Evolutionary conservation across 2,329 filamentous ascomycete genomes (phyloP).

Genomic region (Fusarium subglutinans): DNA sequence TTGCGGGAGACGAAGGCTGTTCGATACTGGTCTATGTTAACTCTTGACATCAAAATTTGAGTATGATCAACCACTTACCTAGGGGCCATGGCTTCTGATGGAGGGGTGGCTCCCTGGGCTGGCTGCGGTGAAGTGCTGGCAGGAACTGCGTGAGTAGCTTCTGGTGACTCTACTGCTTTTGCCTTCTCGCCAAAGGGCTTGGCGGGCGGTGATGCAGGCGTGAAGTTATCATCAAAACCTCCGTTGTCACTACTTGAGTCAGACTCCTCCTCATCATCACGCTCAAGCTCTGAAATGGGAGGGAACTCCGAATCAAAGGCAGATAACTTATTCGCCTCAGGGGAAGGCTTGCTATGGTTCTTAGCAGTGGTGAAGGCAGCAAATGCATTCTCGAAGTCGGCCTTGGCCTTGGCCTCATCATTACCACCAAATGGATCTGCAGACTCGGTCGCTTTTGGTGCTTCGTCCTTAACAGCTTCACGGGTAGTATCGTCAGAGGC

Average conservation of each 20-base stretch:
- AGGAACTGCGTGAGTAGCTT: constrained; percentile 5
- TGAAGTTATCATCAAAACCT: constrained; percentile 94
- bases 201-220: constrained; percentile 64
- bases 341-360: constrained; percentile 54
- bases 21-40: constrained; percentile 40
- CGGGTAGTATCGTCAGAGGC: constrained; percentile 41
- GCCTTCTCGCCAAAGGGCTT: constrained; percentile 43
- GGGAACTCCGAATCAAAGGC: constrained; percentile 84
- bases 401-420: constrained; percentile 71
- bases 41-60: not conserved
- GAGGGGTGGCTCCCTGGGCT: constrained; percentile 36
- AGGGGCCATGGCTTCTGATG: constrained; percentile 32
- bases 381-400: constrained; percentile 88
- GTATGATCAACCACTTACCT: constrained; percentile 37
- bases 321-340: constrained; percentile 56
- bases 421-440: constrained; percentile 63
- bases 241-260: constrained; percentile 81
- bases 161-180: constrained; percentile 24
- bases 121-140: constrained; percentile 32
- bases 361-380: constrained; percentile 73
- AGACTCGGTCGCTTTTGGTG: constrained; percentile 34
- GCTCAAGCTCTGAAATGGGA: constrained; percentile 85
- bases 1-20: constrained; percentile 46
- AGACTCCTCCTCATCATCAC: constrained; percentile 76
- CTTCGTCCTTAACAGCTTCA: constrained; percentile 29